A percentile compares a stretch with the other conserved stretches of the same genome.
phyloP scores from a whole-genome alignment of 495 filamentous ascomycete genomes.

The Extremus antarcticus region DNA sequence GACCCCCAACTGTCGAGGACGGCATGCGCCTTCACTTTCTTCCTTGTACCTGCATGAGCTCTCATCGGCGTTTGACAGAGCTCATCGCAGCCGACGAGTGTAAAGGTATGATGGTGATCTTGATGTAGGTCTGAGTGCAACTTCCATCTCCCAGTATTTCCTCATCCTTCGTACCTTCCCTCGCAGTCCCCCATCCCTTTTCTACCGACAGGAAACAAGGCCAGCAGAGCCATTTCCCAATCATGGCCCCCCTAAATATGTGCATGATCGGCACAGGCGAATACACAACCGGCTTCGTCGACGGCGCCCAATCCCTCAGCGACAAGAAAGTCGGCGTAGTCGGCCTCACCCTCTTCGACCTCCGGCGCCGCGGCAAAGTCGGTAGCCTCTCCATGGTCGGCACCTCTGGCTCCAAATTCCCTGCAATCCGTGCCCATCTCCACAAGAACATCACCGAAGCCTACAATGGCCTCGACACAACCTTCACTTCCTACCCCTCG shows the following conservation, averaged over 20 bases:
- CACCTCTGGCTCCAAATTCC: slow-evolving; percentile 76
- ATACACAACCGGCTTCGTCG: slow-evolving; percentile 89
- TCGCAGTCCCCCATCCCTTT: no score
- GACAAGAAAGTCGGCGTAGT: slow-evolving; percentile 86
- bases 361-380: slow-evolving; percentile 79
- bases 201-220: no score
- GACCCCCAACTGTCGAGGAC: no score
- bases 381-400: slow-evolving; percentile 81
- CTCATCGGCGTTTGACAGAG: neutral
- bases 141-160: neutral
- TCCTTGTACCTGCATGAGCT: neutral
- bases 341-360: slow-evolving; percentile 78
- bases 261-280: slow-evolving; percentile 94
- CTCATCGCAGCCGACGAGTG: neutral
- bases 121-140: neutral
- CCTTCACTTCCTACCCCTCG: slow-evolving; percentile 70
- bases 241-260: slow-evolving; percentile 69
- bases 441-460: slow-evolving; percentile 76
- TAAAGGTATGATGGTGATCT: neutral
- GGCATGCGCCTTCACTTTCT: no score
- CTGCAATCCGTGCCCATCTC: slow-evolving; percentile 83
- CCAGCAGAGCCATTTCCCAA: slow-evolving; percentile 22
- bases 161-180: neutral
- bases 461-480: slow-evolving; percentile 78
- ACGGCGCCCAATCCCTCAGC: slow-evolving; percentile 61